Percentiles rank a stretch among this genome's conserved stretches.
Evolutionary conservation across 2,329 filamentous ascomycete species (phyloP).

Genomic region (Colletotrichum kahawae): DNA sequence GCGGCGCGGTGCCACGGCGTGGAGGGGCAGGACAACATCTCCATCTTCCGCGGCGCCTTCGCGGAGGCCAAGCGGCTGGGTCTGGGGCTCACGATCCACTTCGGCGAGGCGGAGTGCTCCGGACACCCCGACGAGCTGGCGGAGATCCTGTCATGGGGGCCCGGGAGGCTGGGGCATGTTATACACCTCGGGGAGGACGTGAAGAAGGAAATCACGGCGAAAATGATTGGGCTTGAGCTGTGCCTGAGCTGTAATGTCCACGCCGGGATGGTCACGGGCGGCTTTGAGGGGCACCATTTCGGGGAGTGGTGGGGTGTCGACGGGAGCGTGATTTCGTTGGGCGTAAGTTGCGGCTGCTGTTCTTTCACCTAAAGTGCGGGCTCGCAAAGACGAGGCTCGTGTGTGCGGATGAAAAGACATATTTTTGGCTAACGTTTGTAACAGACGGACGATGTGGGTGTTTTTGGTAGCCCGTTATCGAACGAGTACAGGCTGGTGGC

Average conservation of each 20-base stretch:
- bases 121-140: constrained; percentile 64
- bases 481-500: constrained; percentile 79
- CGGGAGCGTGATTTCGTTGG: constrained; percentile 67
- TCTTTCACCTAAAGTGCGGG: neutral
- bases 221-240: constrained; percentile 71
- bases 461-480: constrained; percentile 78
- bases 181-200: constrained; percentile 71
- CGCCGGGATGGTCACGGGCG: constrained; percentile 72
- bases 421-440: neutral
- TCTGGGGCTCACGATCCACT: constrained; percentile 75
- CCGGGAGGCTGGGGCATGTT: constrained; percentile 77
- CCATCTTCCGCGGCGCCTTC: constrained; percentile 65
- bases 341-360: constrained; percentile 57
- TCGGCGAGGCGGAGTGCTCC: constrained; percentile 71
- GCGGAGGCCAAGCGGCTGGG: constrained; percentile 56
- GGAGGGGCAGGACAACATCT: constrained; percentile 59
- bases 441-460: constrained; percentile 83
- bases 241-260: constrained; percentile 84
- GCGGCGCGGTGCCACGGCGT: constrained; percentile 54
- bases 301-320: constrained; percentile 69
- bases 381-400: neutral
- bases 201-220: constrained; percentile 56
- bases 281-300: constrained; percentile 76
- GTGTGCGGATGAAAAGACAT: neutral
- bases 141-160: constrained; percentile 68